A percentile compares a stretch with the other conserved stretches of the same genome.
phyloP scores from a whole-genome alignment of 257 asterid genomes.

The Plectranthus barbatus region DNA sequence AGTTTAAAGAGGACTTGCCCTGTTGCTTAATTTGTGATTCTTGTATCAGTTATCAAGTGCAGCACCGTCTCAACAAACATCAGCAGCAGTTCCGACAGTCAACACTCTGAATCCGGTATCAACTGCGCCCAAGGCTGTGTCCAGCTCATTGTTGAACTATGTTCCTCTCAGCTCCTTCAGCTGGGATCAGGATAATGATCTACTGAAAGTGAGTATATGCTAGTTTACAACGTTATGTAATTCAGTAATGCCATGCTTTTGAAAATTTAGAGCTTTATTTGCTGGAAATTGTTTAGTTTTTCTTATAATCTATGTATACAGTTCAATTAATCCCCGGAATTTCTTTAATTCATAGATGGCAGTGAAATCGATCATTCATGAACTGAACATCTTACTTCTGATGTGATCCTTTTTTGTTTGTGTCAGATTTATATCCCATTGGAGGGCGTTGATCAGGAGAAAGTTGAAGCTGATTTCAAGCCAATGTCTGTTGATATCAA shows the following conservation, averaged over 20 bases:
- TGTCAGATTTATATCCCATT: conserved; percentile 66
- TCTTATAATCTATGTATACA: neutral
- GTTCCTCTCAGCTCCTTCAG: conserved; percentile 67
- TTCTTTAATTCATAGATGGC: neutral
- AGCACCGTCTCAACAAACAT: conserved; percentile 18
- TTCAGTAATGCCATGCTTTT: neutral
- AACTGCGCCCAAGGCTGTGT: conserved; percentile 25
- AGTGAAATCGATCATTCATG: neutral
- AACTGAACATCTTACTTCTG: neutral
- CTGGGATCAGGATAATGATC: conserved; percentile 89
- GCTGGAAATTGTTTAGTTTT: neutral
- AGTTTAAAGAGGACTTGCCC: neutral
- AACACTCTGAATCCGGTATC: conserved; percentile 10
- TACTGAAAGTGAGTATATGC: conserved; percentile 45
- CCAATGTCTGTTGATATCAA: conserved; percentile 60
- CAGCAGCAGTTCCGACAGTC: conserved; percentile 26
- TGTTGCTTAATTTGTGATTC: neutral
- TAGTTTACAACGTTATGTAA: neutral
- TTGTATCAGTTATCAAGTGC: conserved; percentile 37
- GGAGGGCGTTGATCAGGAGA: conserved; percentile 80
- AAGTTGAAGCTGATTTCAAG: conserved; percentile 62
- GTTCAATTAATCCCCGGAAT: neutral
- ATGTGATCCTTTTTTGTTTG: neutral
- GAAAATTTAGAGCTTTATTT: neutral
- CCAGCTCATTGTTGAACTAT: conserved; percentile 33